These are phyloP conservation scores for Santalum album DNA, from an alignment of 164 flowering plant species.

Conservation along the genomic window DNA sequence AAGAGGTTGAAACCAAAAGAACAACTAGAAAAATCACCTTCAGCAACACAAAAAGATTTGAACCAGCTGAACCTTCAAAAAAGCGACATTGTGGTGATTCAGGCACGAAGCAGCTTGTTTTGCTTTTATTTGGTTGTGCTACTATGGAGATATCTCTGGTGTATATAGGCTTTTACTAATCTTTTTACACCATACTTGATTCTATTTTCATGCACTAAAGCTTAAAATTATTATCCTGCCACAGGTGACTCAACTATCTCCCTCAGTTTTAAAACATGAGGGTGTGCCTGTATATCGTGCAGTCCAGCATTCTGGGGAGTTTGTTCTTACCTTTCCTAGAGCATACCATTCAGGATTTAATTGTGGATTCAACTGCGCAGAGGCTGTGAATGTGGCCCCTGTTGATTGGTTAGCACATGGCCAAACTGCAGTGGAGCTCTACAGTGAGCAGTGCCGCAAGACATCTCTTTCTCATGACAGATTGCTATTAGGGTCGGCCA, in stretches of 20 bases:
- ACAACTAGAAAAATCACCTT: too few relatives aligned
- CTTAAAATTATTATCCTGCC: slow-evolving; percentile 1
- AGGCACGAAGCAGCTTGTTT: too few relatives aligned
- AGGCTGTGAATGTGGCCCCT: slow-evolving; percentile 85
- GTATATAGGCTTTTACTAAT: not conserved
- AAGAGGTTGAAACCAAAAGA: too few relatives aligned
- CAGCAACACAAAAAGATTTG: too few relatives aligned
- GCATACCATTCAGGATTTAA: slow-evolving; percentile 82
- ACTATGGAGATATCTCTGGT: too few relatives aligned
- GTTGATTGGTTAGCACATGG: slow-evolving; percentile 79
- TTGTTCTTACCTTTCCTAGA: slow-evolving; percentile 78
- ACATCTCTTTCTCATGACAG: slow-evolving; percentile 80
- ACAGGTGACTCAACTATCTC: slow-evolving; percentile 83
- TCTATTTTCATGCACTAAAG: not conserved
- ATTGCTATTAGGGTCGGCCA: slow-evolving; percentile 46
- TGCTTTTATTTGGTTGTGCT: too few relatives aligned
- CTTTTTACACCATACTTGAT: not conserved
- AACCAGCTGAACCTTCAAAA: too few relatives aligned
- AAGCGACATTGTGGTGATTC: too few relatives aligned
- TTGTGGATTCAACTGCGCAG: slow-evolving; percentile 84
- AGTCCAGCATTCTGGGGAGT: slow-evolving; percentile 64
- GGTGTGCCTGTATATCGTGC: slow-evolving; percentile 66
- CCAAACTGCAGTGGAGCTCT: slow-evolving; percentile 69
- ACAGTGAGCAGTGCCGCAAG: slow-evolving; percentile 57
- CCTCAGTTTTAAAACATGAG: slow-evolving; percentile 58